A percentile compares a stretch with the other conserved stretches of the same genome.
phyloP scores from a whole-genome alignment of 805 yeast species.

The Ogataea parapolymorpha region DNA sequence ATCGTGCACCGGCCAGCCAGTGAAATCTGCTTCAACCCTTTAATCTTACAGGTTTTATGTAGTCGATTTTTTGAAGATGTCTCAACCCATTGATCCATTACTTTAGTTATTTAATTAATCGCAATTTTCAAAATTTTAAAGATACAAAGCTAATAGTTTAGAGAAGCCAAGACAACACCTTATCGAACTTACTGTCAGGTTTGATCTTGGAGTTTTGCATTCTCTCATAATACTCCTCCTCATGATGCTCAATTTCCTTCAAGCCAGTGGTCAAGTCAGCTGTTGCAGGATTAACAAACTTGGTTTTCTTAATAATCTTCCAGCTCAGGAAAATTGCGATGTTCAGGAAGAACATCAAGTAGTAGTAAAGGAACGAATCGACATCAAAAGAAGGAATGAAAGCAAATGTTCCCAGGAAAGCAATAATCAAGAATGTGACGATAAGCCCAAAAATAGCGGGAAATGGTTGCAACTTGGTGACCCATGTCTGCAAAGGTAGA shows the following conservation, averaged over 20 bases:
- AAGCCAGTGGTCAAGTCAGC: slow-evolving; percentile 46
- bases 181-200: slow-evolving; percentile 1
- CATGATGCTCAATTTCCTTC: slow-evolving; percentile 49
- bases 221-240: slow-evolving; percentile 30
- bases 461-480: slow-evolving; percentile 38
- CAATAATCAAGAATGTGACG: slow-evolving; percentile 34
- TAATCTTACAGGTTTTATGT: slow-evolving; percentile 40
- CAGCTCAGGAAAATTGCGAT: slow-evolving; percentile 33
- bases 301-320: slow-evolving; percentile 39
- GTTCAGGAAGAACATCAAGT: slow-evolving; percentile 42
- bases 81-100: slow-evolving; percentile 38
- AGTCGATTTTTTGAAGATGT: slow-evolving; percentile 52
- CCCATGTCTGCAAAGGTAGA: slow-evolving; percentile 49
- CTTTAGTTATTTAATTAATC: not conserved
- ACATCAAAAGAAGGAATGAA: slow-evolving; percentile 38
- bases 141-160: not conserved
- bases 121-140: too few species aligned
- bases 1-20: slow-evolving; percentile 48
- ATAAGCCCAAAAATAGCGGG: slow-evolving; percentile 29
- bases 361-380: slow-evolving; percentile 43
- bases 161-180: slow-evolving; percentile 10
- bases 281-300: slow-evolving; percentile 38
- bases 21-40: slow-evolving; percentile 41
- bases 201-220: not conserved
- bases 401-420: slow-evolving; percentile 39